phyloP scores from a whole-genome alignment of 306 rosid genomes.

The Crotalaria pallida region DNA sequence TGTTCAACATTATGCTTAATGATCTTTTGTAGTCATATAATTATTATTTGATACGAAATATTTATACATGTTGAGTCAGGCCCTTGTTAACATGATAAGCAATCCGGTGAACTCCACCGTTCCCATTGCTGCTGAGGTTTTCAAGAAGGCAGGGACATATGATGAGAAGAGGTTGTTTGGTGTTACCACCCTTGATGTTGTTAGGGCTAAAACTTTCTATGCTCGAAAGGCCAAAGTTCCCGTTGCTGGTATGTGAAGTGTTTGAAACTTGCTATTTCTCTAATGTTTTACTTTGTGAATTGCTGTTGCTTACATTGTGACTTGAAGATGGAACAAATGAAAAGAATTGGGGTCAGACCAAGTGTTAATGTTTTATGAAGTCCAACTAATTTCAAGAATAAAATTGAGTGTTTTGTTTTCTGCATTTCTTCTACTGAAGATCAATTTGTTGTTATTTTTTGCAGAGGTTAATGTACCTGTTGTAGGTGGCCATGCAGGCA shows the following conservation, averaged over 20 bases:
- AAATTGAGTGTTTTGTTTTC: not conserved
- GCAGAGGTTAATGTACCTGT: conserved; percentile 97
- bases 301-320: not conserved
- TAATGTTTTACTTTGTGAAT: not conserved
- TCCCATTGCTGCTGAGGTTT: conserved; percentile 94
- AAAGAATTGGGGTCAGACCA: not conserved
- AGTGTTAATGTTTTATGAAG: not conserved
- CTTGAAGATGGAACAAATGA: not conserved
- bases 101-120: conserved; percentile 97
- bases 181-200: conserved; percentile 97
- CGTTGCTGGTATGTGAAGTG: conserved; percentile 63
- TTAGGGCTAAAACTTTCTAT: conserved; percentile 92
- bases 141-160: conserved; percentile 88
- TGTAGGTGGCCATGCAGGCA: conserved; percentile 97
- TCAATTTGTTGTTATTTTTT: conserved; percentile 15
- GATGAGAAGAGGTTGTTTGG: conserved; percentile 88
- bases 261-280: not conserved
- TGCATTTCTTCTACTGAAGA: conserved; percentile 1
- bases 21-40: not conserved
- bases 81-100: conserved; percentile 90
- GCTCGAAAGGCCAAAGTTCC: conserved; percentile 87
- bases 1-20: conserved; percentile 4
- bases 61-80: conserved; percentile 39
- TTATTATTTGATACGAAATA: not conserved
- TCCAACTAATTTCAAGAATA: not conserved